phyloP scores from a whole-genome alignment of 768 basidiomycete species.

The Mycena alexandri region DNA sequence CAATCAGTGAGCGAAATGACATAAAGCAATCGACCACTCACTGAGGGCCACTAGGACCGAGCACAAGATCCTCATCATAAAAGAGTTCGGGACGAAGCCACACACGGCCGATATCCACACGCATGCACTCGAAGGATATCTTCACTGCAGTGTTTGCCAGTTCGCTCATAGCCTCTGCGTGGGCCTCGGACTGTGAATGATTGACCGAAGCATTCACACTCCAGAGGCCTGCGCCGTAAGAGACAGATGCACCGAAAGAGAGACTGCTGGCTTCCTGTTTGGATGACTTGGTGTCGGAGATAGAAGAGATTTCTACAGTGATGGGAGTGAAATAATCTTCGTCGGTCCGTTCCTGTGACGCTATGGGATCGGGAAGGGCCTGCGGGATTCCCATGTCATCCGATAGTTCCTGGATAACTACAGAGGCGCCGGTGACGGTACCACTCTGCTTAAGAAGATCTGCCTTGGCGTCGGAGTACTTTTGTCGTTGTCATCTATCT shows the following conservation, averaged over 20 bases:
- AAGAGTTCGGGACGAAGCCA: slow-evolving; percentile 6
- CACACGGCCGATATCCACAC: slow-evolving; percentile 3
- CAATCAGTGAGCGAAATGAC: slow-evolving; percentile 1
- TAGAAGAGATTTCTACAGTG: slow-evolving; percentile 13
- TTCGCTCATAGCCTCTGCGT: slow-evolving; percentile 17
- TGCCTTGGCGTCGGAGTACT: slow-evolving; percentile 15
- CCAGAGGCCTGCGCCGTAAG: slow-evolving; percentile 15
- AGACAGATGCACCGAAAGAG: slow-evolving; percentile 16
- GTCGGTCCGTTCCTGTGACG: slow-evolving; percentile 14
- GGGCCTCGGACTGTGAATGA: slow-evolving; percentile 14
- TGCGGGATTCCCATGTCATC: slow-evolving; percentile 18
- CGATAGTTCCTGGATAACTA: slow-evolving; percentile 11
- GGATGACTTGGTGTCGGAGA: slow-evolving; percentile 19
- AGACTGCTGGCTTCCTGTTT: slow-evolving; percentile 16
- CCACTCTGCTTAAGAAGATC: slow-evolving; percentile 17
- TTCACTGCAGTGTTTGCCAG: slow-evolving; percentile 10
- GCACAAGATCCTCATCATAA: slow-evolving; percentile 4
- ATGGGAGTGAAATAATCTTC: slow-evolving; percentile 18
- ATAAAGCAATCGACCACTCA: slow-evolving; percentile 3
- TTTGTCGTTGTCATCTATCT: slow-evolving; percentile 9
- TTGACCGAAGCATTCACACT: slow-evolving; percentile 18
- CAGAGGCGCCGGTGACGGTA: slow-evolving; percentile 13
- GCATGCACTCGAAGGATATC: slow-evolving; percentile 7
- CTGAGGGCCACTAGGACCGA: slow-evolving; percentile 5
- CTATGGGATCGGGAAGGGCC: slow-evolving; percentile 15